A percentile compares a stretch with the other conserved stretches of the same genome.
Conservation (phyloP, 2,329 filamentous ascomycete genomes). For the Aureobasidium uvarum region DNA sequence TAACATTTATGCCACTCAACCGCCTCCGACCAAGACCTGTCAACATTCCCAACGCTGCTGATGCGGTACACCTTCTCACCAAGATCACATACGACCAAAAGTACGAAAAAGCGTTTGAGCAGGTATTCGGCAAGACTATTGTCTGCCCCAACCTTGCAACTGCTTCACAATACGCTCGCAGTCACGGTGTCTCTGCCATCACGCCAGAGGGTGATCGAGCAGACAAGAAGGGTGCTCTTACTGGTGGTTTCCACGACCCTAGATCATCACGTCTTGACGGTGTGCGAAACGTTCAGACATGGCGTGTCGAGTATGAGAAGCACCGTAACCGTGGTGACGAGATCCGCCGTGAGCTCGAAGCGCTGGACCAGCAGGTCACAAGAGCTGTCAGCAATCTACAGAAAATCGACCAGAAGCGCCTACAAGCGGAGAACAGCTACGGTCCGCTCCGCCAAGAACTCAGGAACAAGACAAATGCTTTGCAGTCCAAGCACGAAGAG, state of each 20-base stretch:
- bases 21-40: slow-evolving; percentile 66
- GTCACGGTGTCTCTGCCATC: slow-evolving; percentile 87
- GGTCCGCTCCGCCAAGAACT: slow-evolving; percentile 76
- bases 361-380: slow-evolving; percentile 85
- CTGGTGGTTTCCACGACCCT: slow-evolving; percentile 88
- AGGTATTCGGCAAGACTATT: slow-evolving; percentile 94
- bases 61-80: slow-evolving; percentile 81
- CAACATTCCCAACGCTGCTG: slow-evolving; percentile 80
- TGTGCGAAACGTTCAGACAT: slow-evolving; percentile 70
- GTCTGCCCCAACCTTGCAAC: slow-evolving; percentile 87
- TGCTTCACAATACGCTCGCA: slow-evolving; percentile 86
- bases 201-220: slow-evolving; percentile 93
- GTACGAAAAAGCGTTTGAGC: slow-evolving; percentile 84
- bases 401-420: slow-evolving; percentile 74
- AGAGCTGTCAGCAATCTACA: slow-evolving; percentile 78
- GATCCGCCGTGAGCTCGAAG: slow-evolving; percentile 68
- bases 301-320: slow-evolving; percentile 70
- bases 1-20: slow-evolving; percentile 93
- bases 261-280: slow-evolving; percentile 83
- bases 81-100: slow-evolving; percentile 75
- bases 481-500: slow-evolving; percentile 70
- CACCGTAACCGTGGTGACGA: slow-evolving; percentile 63
- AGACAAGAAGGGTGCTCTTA: slow-evolving; percentile 92
- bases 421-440: slow-evolving; percentile 77
- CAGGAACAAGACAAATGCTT: slow-evolving; percentile 67